These are phyloP conservation scores for Schoenoplectus triqueter DNA, from an alignment of 202 grass and related monocot species.

Conservation along the genomic window DNA sequence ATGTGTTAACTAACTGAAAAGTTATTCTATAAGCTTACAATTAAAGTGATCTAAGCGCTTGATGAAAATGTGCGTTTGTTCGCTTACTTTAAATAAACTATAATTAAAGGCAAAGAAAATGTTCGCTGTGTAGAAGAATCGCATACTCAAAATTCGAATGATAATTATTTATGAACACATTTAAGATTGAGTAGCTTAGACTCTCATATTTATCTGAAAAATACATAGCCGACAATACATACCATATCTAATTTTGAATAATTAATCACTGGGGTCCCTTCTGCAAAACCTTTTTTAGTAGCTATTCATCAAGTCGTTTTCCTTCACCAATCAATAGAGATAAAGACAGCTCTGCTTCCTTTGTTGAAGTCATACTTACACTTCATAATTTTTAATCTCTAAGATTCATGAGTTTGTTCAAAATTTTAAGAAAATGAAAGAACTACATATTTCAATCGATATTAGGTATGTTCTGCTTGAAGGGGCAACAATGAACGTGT, in stretches of 20 bases:
- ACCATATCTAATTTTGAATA: not conserved
- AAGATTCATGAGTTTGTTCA: not conserved
- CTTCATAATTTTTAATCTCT: not conserved
- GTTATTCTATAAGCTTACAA: not conserved
- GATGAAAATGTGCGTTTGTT: no score
- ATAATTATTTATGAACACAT: no score
- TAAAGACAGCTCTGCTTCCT: conserved; percentile 19
- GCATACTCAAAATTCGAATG: no score
- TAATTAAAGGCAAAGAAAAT: no score
- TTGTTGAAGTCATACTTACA: not conserved
- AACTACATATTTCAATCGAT: not conserved
- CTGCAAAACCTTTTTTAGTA: not conserved
- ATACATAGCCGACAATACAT: no score
- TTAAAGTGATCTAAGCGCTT: no score
- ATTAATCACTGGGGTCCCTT: not conserved
- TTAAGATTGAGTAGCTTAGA: no score
- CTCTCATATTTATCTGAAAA: no score
- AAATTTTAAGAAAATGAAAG: not conserved
- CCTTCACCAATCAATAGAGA: conserved; percentile 8
- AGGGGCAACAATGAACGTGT: not conserved
- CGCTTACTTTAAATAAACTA: no score
- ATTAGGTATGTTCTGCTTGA: not conserved
- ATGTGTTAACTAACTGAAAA: not conserved
- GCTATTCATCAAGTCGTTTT: not conserved
- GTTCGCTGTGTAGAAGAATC: no score